These are phyloP conservation scores for Ogataea naganishii DNA, from an alignment of 805 yeast species.

Conservation along the genomic window DNA sequence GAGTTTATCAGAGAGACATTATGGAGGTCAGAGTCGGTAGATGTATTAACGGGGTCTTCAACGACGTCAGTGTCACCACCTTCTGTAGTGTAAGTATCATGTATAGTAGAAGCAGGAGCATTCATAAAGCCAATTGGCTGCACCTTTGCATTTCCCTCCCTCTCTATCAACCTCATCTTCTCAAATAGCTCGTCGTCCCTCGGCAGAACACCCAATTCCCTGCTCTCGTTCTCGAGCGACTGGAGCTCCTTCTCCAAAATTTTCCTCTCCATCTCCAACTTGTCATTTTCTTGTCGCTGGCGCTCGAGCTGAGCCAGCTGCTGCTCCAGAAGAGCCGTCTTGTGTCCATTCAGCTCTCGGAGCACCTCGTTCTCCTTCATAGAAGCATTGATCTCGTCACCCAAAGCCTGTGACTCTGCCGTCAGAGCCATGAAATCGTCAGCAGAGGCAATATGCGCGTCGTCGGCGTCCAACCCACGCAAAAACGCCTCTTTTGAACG, in stretches of 20 bases:
- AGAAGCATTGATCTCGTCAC: constrained; percentile 1
- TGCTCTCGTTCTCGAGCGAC: too few relatives aligned
- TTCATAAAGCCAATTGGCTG: constrained; percentile 13
- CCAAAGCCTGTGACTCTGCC: too few relatives aligned
- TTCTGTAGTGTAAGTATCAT: neutral
- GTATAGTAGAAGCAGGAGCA: constrained; percentile 3
- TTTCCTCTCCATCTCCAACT: constrained; percentile 2
- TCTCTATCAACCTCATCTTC: neutral
- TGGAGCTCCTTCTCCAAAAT: neutral
- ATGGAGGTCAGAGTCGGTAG: neutral
- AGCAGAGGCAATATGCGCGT: constrained; percentile 3
- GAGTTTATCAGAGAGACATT: constrained; percentile 1
- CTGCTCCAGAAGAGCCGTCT: constrained; percentile 1
- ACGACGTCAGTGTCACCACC: neutral
- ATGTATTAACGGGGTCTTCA: neutral
- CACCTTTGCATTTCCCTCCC: constrained; percentile 4
- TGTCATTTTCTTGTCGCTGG: constrained; percentile 7
- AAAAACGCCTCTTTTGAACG: constrained; percentile 65
- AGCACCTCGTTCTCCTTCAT: constrained; percentile 8
- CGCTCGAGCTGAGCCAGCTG: constrained; percentile 16
- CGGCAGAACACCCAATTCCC: neutral
- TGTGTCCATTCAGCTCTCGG: constrained; percentile 3
- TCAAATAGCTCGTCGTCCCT: too few relatives aligned
- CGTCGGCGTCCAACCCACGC: constrained; percentile 33
- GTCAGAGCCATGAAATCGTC: too few relatives aligned